Percentiles rank a stretch among this genome's conserved stretches.
phyloP scores from a whole-genome alignment of 805 yeast species.

The Zygotorulaspora chibaensis region DNA sequence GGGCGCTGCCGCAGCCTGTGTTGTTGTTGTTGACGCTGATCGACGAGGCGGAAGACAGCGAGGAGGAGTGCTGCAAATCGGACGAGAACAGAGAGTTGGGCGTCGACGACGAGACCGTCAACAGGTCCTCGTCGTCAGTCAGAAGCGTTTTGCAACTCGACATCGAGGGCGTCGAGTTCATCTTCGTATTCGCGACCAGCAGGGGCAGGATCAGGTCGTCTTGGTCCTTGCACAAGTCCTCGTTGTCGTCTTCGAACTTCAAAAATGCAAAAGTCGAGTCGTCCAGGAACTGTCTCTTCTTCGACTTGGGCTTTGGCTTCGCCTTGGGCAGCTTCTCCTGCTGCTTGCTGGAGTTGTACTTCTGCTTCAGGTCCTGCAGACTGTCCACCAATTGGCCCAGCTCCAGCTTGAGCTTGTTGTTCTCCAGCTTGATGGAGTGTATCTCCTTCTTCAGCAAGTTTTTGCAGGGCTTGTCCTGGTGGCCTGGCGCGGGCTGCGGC shows the following conservation, averaged over 20 bases:
- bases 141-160: conserved; percentile 16
- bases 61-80: conserved; percentile 17
- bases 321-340: neutral
- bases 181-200: conserved; percentile 12
- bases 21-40: conserved; percentile 1
- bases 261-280: conserved; percentile 19
- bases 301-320: neutral
- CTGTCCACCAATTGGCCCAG: conserved; percentile 24
- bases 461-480: conserved; percentile 14
- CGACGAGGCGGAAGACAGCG: conserved; percentile 14
- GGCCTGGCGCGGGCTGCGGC: conserved; percentile 3
- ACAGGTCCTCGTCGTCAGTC: conserved; percentile 24
- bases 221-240: neutral
- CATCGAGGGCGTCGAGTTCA: conserved; percentile 11
- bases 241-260: conserved; percentile 26
- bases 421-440: conserved; percentile 22
- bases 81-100: conserved; percentile 28
- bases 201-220: conserved; percentile 7
- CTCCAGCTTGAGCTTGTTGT: conserved; percentile 25
- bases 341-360: conserved; percentile 7
- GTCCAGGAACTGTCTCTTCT: conserved; percentile 13
- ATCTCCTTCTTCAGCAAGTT: conserved; percentile 24
- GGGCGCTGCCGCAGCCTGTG: neutral
- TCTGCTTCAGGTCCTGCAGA: conserved; percentile 24
- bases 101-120: conserved; percentile 24